Conservation (phyloP, 805 yeast species). For the Torulaspora franciscae region DNA sequence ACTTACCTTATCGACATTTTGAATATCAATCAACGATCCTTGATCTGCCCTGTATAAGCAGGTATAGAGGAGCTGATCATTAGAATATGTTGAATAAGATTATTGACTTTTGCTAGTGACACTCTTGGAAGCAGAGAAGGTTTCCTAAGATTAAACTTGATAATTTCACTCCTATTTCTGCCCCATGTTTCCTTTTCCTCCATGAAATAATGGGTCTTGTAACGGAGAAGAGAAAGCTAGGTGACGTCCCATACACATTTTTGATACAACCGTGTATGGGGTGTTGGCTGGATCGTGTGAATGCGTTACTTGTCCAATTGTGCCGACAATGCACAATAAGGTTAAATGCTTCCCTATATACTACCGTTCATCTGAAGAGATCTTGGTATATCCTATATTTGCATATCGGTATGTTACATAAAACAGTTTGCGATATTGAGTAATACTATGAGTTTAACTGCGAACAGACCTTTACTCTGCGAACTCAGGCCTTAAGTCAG, state of each 20-base stretch:
- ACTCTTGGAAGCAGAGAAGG: neutral
- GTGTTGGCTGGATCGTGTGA: slow-evolving; percentile 48
- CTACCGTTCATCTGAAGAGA: neutral
- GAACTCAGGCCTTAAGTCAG: slow-evolving; percentile 82
- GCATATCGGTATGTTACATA: neutral
- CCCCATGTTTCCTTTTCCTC: slow-evolving; percentile 47
- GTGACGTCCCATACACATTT: slow-evolving; percentile 33
- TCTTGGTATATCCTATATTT: neutral
- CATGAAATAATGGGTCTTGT: slow-evolving; percentile 54
- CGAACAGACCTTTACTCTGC: slow-evolving; percentile 10
- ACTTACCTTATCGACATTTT: neutral
- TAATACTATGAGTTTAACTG: neutral
- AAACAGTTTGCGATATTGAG: neutral
- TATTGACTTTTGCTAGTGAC: slow-evolving; percentile 1
- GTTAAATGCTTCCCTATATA: slow-evolving; percentile 20
- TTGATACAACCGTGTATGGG: slow-evolving; percentile 46
- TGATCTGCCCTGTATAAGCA: too few species aligned
- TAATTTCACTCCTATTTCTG: slow-evolving; percentile 53
- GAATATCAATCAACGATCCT: neutral
- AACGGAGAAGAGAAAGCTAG: slow-evolving; percentile 59
- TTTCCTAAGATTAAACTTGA: too few species aligned
- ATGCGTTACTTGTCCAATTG: slow-evolving; percentile 15
- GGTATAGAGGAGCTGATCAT: neutral
- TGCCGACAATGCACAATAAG: slow-evolving; percentile 9
- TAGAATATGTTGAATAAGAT: neutral